Conservation (phyloP, 805 yeast genomes). For the Hyphopichia homilentoma region DNA sequence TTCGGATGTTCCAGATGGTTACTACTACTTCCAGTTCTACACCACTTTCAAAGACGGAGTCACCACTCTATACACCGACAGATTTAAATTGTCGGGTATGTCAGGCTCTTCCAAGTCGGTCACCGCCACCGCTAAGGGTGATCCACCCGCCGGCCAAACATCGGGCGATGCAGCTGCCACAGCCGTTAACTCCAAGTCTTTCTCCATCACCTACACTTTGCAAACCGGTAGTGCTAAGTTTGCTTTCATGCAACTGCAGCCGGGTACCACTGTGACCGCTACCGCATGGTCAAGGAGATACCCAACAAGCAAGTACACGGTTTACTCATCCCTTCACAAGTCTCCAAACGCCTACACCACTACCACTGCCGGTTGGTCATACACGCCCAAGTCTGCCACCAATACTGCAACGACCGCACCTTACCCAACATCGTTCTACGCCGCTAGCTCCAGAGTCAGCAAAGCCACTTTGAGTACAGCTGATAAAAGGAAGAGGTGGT, state of each 20-base stretch:
- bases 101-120: conserved; percentile 58
- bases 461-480: conserved; percentile 34
- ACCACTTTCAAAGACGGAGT: conserved; percentile 38
- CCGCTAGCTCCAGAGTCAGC: conserved; percentile 52
- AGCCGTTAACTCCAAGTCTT: conserved; percentile 41
- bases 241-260: conserved; percentile 95
- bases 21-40: conserved; percentile 67
- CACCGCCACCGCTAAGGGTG: conserved; percentile 35
- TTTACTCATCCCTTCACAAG: conserved; percentile 46
- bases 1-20: conserved; percentile 55
- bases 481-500: conserved; percentile 37
- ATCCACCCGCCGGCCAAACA: conserved; percentile 38
- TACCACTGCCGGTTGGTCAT: conserved; percentile 80
- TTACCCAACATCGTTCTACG: conserved; percentile 60
- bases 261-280: conserved; percentile 65
- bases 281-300: conserved; percentile 62
- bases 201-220: conserved; percentile 63
- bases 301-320: conserved; percentile 64
- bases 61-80: conserved; percentile 62
- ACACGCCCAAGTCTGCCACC: conserved; percentile 55
- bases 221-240: conserved; percentile 78
- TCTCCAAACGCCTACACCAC: conserved; percentile 59
- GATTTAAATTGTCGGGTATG: conserved; percentile 71
- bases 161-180: conserved; percentile 23
- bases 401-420: conserved; percentile 75